Base-by-base conservation (phyloP, 2,329 filamentous ascomycete species). In the Westerdykella aurantiaca region DNA sequence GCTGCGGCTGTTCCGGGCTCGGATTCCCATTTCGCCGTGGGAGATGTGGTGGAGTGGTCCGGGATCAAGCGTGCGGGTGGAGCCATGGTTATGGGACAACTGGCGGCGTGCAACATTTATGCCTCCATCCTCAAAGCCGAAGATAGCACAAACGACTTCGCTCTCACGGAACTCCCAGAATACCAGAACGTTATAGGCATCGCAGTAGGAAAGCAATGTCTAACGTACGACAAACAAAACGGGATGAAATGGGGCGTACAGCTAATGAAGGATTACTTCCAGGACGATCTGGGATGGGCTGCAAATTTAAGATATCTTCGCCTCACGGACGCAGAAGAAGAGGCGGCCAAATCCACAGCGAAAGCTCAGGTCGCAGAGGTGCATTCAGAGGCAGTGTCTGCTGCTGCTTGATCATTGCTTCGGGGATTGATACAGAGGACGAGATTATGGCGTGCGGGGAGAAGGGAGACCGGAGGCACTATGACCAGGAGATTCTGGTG, bases 1-100 rank as follows among this genome's bases (percentile, higher is more conserved):
- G 64, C 73, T 1, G 54, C 68, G 1, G 68, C 68, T 0, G 70
- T 79, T 0, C 73, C 81, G 4, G 83, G 87, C 50, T 66, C 77
- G 11, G 68, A 71, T 0, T 66, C 68, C 22, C 86, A 90, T 63
- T 85, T 83, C 56, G 85, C 81, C 11, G 73, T 80, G 18, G 86
- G 86, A 13, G 86, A 91, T 59, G 70, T 86, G 13, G 78, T 77
- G 25, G 70, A 72, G 38, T 90, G 86, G 86, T 78, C 82, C 0
- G 86, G 85, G 35, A 88, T 91, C 69, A 90, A 88, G 72, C 82
- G 86, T 37, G 87, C 83, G 55, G 86, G 86, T 18, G 79, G 74
- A 13, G 86, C 86, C 29, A 86, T 90, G 77, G 79, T 85, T 58
- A 81, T 83, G 72, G 86, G 85, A 31, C 78, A 82, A 56, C 73